Evolutionary conservation across 1,139 yeast species (phyloP).

Genomic region (Saccharomyces pastorianus): DNA sequence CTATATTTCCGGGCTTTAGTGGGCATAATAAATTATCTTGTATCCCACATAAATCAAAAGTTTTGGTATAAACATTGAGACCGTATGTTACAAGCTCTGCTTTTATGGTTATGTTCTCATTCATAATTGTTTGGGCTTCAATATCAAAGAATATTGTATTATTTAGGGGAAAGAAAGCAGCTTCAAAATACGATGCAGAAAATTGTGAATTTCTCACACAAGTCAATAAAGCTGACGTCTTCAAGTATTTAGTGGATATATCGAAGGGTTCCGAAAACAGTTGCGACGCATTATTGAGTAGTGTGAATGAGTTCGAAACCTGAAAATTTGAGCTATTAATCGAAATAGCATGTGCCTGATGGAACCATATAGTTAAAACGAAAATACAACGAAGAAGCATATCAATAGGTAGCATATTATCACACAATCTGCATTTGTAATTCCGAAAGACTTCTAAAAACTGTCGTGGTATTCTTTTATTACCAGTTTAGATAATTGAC

Average conservation of each 20-base stretch:
- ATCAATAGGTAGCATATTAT: not conserved
- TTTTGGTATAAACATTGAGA: constrained; percentile 49
- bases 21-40: constrained; percentile 66
- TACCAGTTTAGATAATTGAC: not conserved
- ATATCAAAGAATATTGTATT: constrained; percentile 56
- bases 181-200: constrained; percentile 77
- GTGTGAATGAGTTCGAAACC: not conserved
- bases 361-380: not conserved
- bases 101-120: constrained; percentile 65
- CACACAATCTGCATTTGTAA: not conserved
- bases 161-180: constrained; percentile 59
- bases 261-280: not conserved
- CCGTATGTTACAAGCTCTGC: constrained; percentile 77
- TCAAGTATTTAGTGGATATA: constrained; percentile 17
- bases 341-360: not conserved
- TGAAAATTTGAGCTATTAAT: not conserved
- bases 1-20: constrained; percentile 77
- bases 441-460: not conserved
- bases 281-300: not conserved
- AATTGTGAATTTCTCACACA: constrained; percentile 89
- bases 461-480: not conserved
- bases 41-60: constrained; percentile 57
- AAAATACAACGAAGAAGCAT: not conserved
- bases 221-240: constrained; percentile 69
- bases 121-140: constrained; percentile 71